phyloP scores from a whole-genome alignment of 768 basidiomycete genomes.

The Cystobasidiopsis lactophilus region DNA sequence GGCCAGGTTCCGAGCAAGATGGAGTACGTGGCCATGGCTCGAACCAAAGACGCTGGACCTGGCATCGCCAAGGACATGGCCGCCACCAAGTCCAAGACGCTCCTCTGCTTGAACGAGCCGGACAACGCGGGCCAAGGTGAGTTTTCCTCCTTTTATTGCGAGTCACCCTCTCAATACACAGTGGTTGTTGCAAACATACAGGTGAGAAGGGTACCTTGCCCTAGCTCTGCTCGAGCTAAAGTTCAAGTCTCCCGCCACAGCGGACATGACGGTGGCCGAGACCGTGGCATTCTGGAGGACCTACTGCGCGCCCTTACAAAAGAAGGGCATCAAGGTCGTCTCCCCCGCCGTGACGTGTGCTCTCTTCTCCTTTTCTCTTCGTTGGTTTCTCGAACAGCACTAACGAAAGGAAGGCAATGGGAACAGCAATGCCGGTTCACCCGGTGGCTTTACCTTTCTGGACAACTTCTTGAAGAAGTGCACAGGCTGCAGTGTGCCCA shows the following conservation, averaged over 20 bases:
- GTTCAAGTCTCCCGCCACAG: too few species aligned
- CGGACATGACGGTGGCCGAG: too few species aligned
- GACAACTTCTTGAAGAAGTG: neutral
- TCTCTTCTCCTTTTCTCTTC: neutral
- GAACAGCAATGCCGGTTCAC: too few species aligned
- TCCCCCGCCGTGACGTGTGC: neutral
- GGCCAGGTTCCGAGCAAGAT: neutral
- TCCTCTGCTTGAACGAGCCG: neutral
- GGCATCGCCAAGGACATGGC: neutral
- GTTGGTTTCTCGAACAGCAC: neutral
- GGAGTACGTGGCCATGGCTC: neutral
- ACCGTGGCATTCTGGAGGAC: neutral
- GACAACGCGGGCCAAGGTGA: neutral
- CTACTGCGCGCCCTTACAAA: neutral
- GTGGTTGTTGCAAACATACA: neutral
- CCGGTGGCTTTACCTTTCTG: neutral
- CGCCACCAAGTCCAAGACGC: neutral
- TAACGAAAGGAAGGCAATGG: too few species aligned
- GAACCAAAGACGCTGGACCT: neutral
- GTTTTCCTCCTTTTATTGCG: neutral
- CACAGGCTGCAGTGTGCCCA: neutral
- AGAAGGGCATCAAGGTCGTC: neutral
- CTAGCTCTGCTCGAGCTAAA: neutral
- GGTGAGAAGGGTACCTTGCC: neutral
- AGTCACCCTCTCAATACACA: neutral